phyloP scores from a whole-genome alignment of 305 asterid species.

The Ilex paraguariensis region DNA sequence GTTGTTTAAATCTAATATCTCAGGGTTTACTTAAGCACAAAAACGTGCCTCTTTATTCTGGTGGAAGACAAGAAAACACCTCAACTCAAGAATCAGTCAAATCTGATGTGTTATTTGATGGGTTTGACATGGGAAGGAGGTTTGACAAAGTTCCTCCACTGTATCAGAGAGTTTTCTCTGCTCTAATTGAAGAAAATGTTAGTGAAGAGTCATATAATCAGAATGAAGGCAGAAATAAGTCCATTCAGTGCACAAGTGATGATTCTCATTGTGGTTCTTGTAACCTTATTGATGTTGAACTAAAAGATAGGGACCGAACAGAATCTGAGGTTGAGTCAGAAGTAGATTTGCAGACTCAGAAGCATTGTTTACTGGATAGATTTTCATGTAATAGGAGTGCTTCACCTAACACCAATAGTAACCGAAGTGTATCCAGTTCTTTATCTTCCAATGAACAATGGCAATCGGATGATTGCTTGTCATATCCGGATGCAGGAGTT shows the following conservation, averaged over 20 bases:
- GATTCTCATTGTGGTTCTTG: slow-evolving; percentile 1
- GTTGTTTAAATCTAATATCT: background rate
- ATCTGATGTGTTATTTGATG: background rate
- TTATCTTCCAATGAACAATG: slow-evolving; percentile 1
- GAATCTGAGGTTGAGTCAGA: slow-evolving; percentile 1
- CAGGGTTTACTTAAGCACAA: background rate
- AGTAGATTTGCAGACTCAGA: slow-evolving; percentile 5
- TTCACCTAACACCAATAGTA: slow-evolving; percentile 2
- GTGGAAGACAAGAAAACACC: background rate
- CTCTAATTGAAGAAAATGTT: slow-evolving; percentile 13
- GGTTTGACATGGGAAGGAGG: background rate
- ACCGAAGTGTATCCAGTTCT: background rate
- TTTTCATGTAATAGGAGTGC: background rate
- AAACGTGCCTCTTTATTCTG: too few relatives aligned
- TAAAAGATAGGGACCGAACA: background rate
- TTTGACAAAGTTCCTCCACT: slow-evolving; percentile 7
- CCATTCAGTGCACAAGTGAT: background rate
- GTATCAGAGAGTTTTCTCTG: slow-evolving; percentile 12
- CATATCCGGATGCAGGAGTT: slow-evolving; percentile 5
- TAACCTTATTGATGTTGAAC: background rate
- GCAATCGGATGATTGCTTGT: slow-evolving; percentile 6
- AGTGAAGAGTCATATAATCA: background rate
- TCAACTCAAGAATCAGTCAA: background rate
- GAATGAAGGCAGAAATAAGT: slow-evolving; percentile 2
- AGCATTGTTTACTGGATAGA: background rate